Evolutionary conservation across 2,329 filamentous ascomycete species (phyloP).

Genomic region (Aureobasidium sp.): DNA sequence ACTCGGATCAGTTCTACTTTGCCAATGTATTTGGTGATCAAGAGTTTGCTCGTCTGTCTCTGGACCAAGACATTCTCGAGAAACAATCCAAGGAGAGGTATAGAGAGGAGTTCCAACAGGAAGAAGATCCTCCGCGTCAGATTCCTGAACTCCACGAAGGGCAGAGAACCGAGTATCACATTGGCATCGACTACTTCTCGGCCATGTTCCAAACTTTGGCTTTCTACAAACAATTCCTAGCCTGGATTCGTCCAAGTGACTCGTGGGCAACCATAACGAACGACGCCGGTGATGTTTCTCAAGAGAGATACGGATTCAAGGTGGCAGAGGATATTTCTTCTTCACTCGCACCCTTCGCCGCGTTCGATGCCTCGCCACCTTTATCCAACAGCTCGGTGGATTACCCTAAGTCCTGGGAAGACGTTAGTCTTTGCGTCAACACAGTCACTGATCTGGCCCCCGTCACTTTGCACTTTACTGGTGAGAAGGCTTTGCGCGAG

Average conservation of each 20-base stretch:
- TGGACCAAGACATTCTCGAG: constrained; percentile 26
- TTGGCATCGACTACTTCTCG: constrained; percentile 40
- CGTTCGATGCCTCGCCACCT: constrained; percentile 14
- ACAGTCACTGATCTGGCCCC: constrained; percentile 19
- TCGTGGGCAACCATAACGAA: constrained; percentile 13
- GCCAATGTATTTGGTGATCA: constrained; percentile 46
- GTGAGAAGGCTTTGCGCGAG: constrained; percentile 22
- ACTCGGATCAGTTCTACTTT: constrained; percentile 39
- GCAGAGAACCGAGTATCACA: constrained; percentile 38
- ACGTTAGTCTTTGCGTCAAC: constrained; percentile 21
- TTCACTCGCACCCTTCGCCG: constrained; percentile 19
- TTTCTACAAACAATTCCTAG: constrained; percentile 22
- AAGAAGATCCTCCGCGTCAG: constrained; percentile 27
- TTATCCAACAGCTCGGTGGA: constrained; percentile 2
- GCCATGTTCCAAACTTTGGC: constrained; percentile 36
- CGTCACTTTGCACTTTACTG: constrained; percentile 21
- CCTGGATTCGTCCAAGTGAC: constrained; percentile 29
- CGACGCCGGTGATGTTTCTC: background rate
- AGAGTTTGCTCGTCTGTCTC: constrained; percentile 39
- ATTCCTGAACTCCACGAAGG: constrained; percentile 27
- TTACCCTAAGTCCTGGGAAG: constrained; percentile 16
- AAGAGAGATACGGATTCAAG: constrained; percentile 16
- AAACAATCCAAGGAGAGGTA: constrained; percentile 19
- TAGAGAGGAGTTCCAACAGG: constrained; percentile 15
- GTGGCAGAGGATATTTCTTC: constrained; percentile 18